These are phyloP conservation scores for Nissolia schottii DNA, from an alignment of 306 rosid species.

Conservation along the genomic window DNA sequence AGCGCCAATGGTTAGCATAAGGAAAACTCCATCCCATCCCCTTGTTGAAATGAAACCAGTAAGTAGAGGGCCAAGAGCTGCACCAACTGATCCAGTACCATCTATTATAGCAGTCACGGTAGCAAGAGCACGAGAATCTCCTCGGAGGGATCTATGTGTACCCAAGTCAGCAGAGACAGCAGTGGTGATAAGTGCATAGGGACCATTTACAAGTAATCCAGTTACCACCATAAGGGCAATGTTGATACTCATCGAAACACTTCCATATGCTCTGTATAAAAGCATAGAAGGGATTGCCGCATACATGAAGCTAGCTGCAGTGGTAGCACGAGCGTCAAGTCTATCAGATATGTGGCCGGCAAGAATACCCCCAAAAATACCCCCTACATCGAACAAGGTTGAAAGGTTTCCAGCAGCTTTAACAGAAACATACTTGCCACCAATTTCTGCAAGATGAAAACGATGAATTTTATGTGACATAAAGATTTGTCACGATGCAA, in stretches of 20 bases:
- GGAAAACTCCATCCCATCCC: slow-evolving; percentile 71
- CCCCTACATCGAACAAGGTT: slow-evolving; percentile 77
- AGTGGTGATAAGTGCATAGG: slow-evolving; percentile 84
- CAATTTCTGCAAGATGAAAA: slow-evolving; percentile 56
- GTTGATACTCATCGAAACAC: slow-evolving; percentile 48
- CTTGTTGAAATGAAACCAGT: slow-evolving; percentile 66
- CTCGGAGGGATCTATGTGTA: slow-evolving; percentile 65
- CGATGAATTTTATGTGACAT: background rate
- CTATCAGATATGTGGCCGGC: slow-evolving; percentile 81
- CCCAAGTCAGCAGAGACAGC: slow-evolving; percentile 94
- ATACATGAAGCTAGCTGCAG: slow-evolving; percentile 79
- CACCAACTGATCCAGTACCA: slow-evolving; percentile 85
- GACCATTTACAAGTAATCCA: slow-evolving; percentile 79
- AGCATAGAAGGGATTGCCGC: slow-evolving; percentile 69
- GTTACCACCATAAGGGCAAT: slow-evolving; percentile 66
- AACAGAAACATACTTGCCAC: slow-evolving; percentile 63
- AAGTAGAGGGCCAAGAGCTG: slow-evolving; percentile 85
- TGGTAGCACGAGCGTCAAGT: slow-evolving; percentile 72
- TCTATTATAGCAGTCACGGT: slow-evolving; percentile 86
- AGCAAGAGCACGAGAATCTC: slow-evolving; percentile 81
- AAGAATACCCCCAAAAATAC: slow-evolving; percentile 77
- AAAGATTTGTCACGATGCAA: slow-evolving; percentile 5
- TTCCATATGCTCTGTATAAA: slow-evolving; percentile 55
- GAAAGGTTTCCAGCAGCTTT: slow-evolving; percentile 87
- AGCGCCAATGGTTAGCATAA: slow-evolving; percentile 64